Percentiles rank a stretch among this genome's conserved stretches.
phyloP scores from a whole-genome alignment of 176 grass and related monocot species.

The Luzula sylvatica region DNA sequence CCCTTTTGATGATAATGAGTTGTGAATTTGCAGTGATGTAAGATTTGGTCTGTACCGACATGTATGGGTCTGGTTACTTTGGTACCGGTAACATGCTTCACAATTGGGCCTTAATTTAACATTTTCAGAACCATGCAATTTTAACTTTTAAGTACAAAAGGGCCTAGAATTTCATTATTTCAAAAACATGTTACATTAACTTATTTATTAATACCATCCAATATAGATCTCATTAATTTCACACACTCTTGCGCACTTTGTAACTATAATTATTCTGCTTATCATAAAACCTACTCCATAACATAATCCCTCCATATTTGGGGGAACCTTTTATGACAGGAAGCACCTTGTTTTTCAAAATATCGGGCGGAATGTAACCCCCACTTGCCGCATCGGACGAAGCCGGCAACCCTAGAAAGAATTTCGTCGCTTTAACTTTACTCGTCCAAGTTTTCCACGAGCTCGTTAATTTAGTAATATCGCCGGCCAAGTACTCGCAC shows the following conservation, averaged over 20 bases:
- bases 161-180: too few species aligned
- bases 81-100: too few species aligned
- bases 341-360: constrained; percentile 28
- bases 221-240: neutral
- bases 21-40: too few species aligned
- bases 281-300: constrained; percentile 49
- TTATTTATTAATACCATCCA: neutral
- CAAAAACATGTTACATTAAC: too few species aligned
- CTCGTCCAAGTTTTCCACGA: constrained; percentile 46
- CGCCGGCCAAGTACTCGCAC: constrained; percentile 41
- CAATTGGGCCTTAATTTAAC: too few species aligned
- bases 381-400: constrained; percentile 5
- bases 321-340: constrained; percentile 9
- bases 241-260: constrained; percentile 29
- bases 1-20: too few species aligned
- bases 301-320: constrained; percentile 58
- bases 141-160: too few species aligned
- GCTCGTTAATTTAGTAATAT: constrained; percentile 18
- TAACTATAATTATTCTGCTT: constrained; percentile 25
- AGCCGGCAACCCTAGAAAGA: constrained; percentile 60
- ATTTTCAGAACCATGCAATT: too few species aligned
- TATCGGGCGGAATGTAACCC: constrained; percentile 31
- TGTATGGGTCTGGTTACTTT: too few species aligned
- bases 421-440: constrained; percentile 21
- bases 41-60: too few species aligned